Evolutionary conservation across 116 monocot species (phyloP), one percentile per base, ranked within the genome.

Genomic region (Posidonia oceanica): DNA sequence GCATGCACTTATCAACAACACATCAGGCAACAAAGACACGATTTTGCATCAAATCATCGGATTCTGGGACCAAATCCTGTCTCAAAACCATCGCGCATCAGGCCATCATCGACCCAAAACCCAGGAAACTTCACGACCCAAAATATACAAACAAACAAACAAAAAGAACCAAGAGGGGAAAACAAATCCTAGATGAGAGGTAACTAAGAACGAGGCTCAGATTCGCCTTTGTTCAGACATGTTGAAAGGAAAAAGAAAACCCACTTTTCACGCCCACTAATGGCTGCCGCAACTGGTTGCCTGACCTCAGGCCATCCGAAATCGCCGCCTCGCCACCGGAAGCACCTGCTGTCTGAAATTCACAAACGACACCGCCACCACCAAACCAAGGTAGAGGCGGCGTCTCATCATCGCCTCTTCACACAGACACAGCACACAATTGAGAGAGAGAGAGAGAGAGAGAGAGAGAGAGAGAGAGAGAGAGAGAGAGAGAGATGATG

Each of bases 371-470:
- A 13, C 14, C 39, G 39, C 2, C 15, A 39, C 13, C 16, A 16
- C 3, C 38, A 40, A 2, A 23, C 4, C 20, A 16, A 37, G 29
- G 39, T 39, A n/a, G 39, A 16, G 58, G 58, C 37, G 39, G 39
- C 64, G 64, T 39, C 39, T 64, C 64, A 64, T 64, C 64, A 64
- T 64, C 29, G 64, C 39, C 63, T 39, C 37, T 36, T 63, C 15
- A 15, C 57, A 42, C 59, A 56, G 13, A 20, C n/a, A 15, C 21
- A 59, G 59, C 21, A 8, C 21, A 56, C 12, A 7, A 56, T 29
- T 29, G 57, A n/a, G 57, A 57, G 57, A 58, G 58, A 58, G 58
- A 58, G 58, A 64, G 64, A 64, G 39, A n/a, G 39, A 64, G 64
- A 39, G 39, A 64, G 64, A 39, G n/a, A n/a, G n/a, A n/a, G n/a